phyloP scores from a whole-genome alignment of 2,329 filamentous ascomycete genomes.

The Trematosphaeria pertusa region DNA sequence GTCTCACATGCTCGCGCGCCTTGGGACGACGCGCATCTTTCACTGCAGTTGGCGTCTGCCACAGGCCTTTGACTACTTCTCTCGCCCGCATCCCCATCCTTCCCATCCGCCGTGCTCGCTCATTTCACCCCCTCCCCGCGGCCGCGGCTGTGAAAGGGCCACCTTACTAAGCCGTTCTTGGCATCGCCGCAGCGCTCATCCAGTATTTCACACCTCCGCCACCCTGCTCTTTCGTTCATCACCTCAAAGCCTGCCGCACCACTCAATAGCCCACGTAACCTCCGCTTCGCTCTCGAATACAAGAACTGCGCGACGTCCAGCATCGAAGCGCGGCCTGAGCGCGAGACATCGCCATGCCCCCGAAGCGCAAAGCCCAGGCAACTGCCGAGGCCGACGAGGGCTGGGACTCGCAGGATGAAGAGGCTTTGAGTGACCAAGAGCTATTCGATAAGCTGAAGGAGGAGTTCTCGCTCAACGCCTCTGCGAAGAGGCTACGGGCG shows the following conservation, averaged over 20 bases:
- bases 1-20: conserved; percentile 33
- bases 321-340: conserved; percentile 5
- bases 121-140: neutral
- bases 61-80: neutral
- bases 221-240: neutral
- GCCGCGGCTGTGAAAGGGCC: too few relatives aligned
- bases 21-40: conserved; percentile 8
- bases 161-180: neutral
- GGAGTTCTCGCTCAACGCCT: conserved; percentile 43
- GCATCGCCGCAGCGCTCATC: neutral
- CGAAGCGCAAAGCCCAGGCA: conserved; percentile 55
- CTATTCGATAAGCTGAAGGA: conserved; percentile 56
- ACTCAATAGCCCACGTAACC: too few relatives aligned
- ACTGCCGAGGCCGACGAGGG: conserved; percentile 58
- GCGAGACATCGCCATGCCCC: conserved; percentile 43
- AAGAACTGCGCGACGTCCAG: conserved; percentile 49
- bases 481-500: conserved; percentile 37
- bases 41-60: neutral
- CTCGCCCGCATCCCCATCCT: too few relatives aligned
- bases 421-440: conserved; percentile 55
- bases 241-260: neutral
- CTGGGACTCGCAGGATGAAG: conserved; percentile 60
- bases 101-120: conserved; percentile 1
- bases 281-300: neutral
- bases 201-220: neutral